Conservation (phyloP, 2,329 filamentous ascomycete genomes). For the Lomentospora prolificans region DNA sequence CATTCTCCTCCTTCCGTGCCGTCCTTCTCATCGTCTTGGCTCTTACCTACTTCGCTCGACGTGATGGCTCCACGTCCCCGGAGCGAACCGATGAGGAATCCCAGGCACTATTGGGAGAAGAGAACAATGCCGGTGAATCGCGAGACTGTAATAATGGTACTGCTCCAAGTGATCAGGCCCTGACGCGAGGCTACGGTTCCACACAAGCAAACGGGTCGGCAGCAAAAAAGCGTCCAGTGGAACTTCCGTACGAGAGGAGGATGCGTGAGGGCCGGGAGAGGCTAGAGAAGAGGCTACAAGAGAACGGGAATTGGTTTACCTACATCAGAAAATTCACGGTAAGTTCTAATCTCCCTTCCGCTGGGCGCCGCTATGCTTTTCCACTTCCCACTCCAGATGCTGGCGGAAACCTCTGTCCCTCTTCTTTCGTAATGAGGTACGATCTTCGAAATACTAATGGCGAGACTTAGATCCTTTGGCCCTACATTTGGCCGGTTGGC, state of each 20-base stretch:
- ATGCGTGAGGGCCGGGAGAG: conserved; percentile 41
- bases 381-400: neutral
- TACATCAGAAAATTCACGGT: conserved; percentile 66
- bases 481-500: conserved; percentile 67
- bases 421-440: too few species aligned
- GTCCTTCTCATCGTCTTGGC: conserved; percentile 10
- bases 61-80: neutral
- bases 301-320: conserved; percentile 66
- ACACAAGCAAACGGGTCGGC: conserved; percentile 28
- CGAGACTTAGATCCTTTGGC: conserved; percentile 67
- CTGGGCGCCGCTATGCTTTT: neutral
- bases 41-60: conserved; percentile 11
- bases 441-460: too few species aligned
- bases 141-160: neutral
- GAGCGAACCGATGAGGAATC: conserved; percentile 41
- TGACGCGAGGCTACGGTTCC: conserved; percentile 28
- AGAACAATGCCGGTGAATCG: neutral
- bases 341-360: conserved; percentile 12
- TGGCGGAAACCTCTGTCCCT: neutral
- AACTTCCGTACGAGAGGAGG: conserved; percentile 42
- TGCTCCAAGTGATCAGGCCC: neutral
- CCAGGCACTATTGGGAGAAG: conserved; percentile 41
- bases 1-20: conserved; percentile 11
- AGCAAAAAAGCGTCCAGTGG: conserved; percentile 22
- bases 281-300: conserved; percentile 58